phyloP scores from a whole-genome alignment of 345 rosid genomes.

The Excoecaria agallocha region DNA sequence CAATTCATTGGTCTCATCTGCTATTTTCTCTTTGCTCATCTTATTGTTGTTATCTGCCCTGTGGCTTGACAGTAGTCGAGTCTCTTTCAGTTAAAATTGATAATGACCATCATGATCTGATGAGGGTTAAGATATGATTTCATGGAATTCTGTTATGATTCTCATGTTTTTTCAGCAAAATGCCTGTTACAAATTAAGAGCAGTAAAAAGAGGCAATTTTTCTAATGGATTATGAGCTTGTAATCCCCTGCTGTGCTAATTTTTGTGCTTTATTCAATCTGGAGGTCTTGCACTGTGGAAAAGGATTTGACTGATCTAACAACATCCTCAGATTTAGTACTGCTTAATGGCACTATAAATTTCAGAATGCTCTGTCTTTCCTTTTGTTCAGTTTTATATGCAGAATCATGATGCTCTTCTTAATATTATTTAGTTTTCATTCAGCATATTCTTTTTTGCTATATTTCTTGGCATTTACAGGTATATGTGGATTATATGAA shows the following conservation, averaged over 20 bases:
- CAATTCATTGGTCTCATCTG: background rate
- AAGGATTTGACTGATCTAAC: background rate
- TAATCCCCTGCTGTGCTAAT: background rate
- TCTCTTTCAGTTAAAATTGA: background rate
- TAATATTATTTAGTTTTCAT: background rate
- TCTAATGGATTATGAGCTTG: background rate
- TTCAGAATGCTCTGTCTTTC: background rate
- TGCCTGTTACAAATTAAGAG: background rate
- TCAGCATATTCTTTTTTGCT: background rate
- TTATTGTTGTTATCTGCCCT: background rate
- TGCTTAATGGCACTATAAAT: background rate
- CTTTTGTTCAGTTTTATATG: background rate
- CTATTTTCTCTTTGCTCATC: background rate
- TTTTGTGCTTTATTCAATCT: background rate
- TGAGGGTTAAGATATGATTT: background rate
- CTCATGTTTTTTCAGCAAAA: background rate
- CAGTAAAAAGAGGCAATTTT: background rate
- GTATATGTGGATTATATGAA: constrained; percentile 78
- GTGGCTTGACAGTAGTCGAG: background rate
- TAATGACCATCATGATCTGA: background rate
- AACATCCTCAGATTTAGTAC: background rate
- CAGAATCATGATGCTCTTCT: background rate
- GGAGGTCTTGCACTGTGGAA: background rate
- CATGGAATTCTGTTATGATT: background rate
- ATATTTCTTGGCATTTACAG: constrained; percentile 30